Base-by-base conservation (phyloP, 371 early-diverging fungal species). In the Mucor lusitanicus region DNA sequence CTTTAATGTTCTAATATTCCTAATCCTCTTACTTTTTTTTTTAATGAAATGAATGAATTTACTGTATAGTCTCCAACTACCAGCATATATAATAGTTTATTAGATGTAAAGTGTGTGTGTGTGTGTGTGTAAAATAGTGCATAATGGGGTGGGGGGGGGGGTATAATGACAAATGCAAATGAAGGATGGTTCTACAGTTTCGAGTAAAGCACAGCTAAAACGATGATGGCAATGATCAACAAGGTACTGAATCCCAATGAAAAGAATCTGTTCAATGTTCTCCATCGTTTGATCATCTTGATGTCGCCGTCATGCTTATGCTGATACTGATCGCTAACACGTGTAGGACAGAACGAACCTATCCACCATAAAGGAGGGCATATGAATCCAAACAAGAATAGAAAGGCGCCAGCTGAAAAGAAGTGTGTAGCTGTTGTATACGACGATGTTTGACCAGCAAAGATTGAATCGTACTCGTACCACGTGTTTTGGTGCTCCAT, bases 291-390 rank as follows among this genome's bases (percentile, higher is more conserved):
- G 0, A 67, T 63, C 73, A 79, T 77, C 56, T 82, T 79, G 11
- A 70, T 68, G 21, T 68, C 65, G 6, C 19, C 33, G n/a, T 21
- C 61, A 46, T 33, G 70, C 61, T 15, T 54, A 8, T 35, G 19
- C 40, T 42, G 37, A 40, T 42, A 44, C 48, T 21, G 12, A 30
- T 42, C 63, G 56, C 33, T 58, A 23, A 55, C 42, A 65, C 21
- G 68, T 13, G 48, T 39, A 11, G 82, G 82, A 39, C 61, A 71
- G 59, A 75, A 68, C 1, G 74, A 63, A 1, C 82, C 82, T 13
- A 82, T 25, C 79, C 82, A 82, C 82, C 82, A 82, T 0, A 75
- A 59, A 7, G 78, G 78, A 12, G 82, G 82, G 44, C 59, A 68
- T 12, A 82, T 28, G 46, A 82, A 82, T 21, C 82, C 82, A 63